phyloP scores from a whole-genome alignment of 257 asterid species.

The Salvia rosmarinus region DNA sequence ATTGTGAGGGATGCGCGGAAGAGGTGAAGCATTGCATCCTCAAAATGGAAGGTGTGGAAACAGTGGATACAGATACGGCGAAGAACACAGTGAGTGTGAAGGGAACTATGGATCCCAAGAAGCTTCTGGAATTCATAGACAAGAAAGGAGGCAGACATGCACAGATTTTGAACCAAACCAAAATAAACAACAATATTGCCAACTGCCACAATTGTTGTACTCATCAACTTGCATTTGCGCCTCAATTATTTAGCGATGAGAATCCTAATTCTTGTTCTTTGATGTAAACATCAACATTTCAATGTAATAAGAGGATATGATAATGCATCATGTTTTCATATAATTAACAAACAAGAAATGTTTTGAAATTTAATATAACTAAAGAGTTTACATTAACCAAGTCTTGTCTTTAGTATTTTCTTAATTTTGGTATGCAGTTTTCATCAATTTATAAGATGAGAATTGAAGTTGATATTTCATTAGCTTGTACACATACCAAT shows the following conservation, averaged over 20 bases:
- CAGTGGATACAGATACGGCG: slow-evolving; percentile 52
- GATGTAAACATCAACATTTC: slow-evolving; percentile 37
- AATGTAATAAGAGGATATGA: background rate
- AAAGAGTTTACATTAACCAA: too few species aligned
- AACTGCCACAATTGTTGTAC: slow-evolving; percentile 17
- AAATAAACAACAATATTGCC: background rate
- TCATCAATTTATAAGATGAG: too few species aligned
- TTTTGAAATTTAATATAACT: too few species aligned
- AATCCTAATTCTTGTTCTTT: slow-evolving; percentile 74
- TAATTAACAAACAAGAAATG: too few species aligned
- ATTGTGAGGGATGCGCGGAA: slow-evolving; percentile 74
- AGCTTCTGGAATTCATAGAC: slow-evolving; percentile 53
- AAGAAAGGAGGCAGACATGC: slow-evolving; percentile 60
- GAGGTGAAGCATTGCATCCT: slow-evolving; percentile 64
- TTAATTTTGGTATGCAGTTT: too few species aligned
- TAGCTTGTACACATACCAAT: too few species aligned
- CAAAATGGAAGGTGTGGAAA: slow-evolving; percentile 72
- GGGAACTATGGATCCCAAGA: slow-evolving; percentile 64
- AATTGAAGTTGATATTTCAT: too few species aligned
- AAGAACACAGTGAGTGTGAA: slow-evolving; percentile 61
- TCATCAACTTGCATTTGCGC: slow-evolving; percentile 47
- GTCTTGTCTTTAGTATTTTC: too few species aligned
- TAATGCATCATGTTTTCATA: background rate
- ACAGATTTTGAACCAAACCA: slow-evolving; percentile 45
- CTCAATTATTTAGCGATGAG: slow-evolving; percentile 81